phyloP scores from a whole-genome alignment of 2,329 filamentous ascomycete genomes.

The Hypoxylon sp. region DNA sequence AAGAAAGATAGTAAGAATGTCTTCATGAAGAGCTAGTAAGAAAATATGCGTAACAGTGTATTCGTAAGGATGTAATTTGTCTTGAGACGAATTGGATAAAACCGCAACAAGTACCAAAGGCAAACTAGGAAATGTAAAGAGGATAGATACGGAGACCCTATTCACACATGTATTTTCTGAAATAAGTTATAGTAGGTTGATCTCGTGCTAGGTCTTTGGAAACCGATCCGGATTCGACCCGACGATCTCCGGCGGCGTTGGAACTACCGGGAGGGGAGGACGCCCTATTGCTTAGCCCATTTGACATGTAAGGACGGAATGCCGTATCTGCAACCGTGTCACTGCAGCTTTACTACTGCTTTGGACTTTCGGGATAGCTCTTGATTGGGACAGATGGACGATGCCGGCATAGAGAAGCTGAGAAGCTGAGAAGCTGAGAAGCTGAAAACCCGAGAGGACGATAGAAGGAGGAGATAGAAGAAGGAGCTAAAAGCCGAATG shows the following conservation, averaged over 20 bases:
- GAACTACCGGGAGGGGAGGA: slow-evolving; percentile 20
- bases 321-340: slow-evolving; percentile 11
- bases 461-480: neutral
- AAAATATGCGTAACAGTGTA: too few relatives aligned
- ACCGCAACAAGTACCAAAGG: neutral
- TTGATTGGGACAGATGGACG: slow-evolving; percentile 2
- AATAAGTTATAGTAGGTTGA: neutral
- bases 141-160: neutral
- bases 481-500: slow-evolving; percentile 6
- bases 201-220: neutral
- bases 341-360: neutral
- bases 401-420: neutral
- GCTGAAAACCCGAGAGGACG: neutral
- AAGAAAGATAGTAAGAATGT: neutral
- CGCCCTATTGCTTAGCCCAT: slow-evolving; percentile 12
- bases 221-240: slow-evolving; percentile 25
- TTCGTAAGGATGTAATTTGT: neutral
- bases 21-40: too few relatives aligned
- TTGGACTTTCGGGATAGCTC: neutral
- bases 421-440: neutral
- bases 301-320: neutral
- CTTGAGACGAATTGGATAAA: neutral
- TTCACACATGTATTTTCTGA: neutral
- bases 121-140: neutral
- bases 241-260: slow-evolving; percentile 42